Evolutionary conservation across 2,329 filamentous ascomycete genomes (phyloP), one percentile per base, ranked within the genome.

Genomic region (Hypoxylon sp.): DNA sequence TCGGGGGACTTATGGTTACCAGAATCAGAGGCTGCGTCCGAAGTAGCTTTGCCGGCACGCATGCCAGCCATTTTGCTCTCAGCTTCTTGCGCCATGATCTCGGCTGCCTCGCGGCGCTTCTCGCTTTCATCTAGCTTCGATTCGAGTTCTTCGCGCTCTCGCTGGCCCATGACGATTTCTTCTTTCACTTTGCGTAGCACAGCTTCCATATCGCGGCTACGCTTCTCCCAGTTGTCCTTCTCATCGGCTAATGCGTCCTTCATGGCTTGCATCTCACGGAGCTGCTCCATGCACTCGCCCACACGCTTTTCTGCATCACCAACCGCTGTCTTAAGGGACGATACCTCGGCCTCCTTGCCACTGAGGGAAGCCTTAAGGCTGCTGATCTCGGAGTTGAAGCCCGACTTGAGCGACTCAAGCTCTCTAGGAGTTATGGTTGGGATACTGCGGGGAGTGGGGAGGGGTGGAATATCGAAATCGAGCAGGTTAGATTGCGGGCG

Each of bases 381-480:
- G 68, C 93, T 97, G 65, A 99, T 97, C 77, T 98, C 93, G 0
- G 94, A 97, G 56, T 97, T 86, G 74, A 97, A 97, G 23, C 87
- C 88, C 0, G 94, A 98, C 79, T 98, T 98, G 66, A 98, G 85
- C 13, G 92, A 93, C 78, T 99, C 96, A 2, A 98, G 85, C 81
- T 99, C 96, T 34, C 96, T 90, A 1, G 96, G 93, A 1, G 94
- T 97, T 72, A 98, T 91, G 7, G 91, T 93, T 0, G 96, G 96
- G 38, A 98, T 88, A 60, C 93, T 97, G 68, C 95, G 90, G 13
- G 96, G 96, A 0, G 96, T 98, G 1, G 95, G 94, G 72, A 94
- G 90, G 0, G 95, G 93, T n/a, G 94, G 94, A 9, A 98, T 91
- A 75, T 98, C 96, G 77, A 97, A 96, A 79, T 97, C 93, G 50